Evolutionary conservation across 352 stramenopile genomes (phyloP), one percentile per base, ranked within the genome.

Genomic region (Pythium scleroteichum): DNA sequence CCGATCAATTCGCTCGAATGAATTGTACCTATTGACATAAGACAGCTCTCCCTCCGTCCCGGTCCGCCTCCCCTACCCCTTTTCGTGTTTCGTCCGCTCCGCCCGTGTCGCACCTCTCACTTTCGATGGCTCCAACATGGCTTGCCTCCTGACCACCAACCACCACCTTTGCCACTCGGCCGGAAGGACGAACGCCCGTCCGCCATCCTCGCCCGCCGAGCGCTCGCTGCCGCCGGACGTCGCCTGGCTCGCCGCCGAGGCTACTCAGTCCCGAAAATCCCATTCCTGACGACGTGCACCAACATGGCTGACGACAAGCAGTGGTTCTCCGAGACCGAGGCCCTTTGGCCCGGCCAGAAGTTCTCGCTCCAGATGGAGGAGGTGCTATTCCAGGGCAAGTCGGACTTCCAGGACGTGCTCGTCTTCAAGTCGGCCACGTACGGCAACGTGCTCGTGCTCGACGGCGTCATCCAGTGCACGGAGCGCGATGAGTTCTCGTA

Each of bases 391-490:
- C 87, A 95, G 38, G 96, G 92, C 59, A 97, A 98, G 78, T 98
- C 96, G 42, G 91, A 99, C 78, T 98, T 98, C 61, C 85, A 99
- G 62, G 97, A 99, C 75, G 87, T 99, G 50, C 84, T 99, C 22
- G 96, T 99, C n/a, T 99, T 99, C 81, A 88, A 99, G 73, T 98
- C 93, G n/a, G 72, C 83, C 44, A 97, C 92, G 38, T 99, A 99
- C 75, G 97, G 97, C 49, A 97, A 95, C 68, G 97, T 99, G 40
- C 85, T 99, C n/a, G 96, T 99, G 44, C 83, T 99, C 33, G 97
- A 99, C 77, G 97, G 97, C 50, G 96, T 99, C 47, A 99, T 99
- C 81, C 97, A 99, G 81, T 85, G 97, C 41, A 99, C 97, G 27
- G 97, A 99, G 73, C 82, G 95, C 32, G 97, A 99, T 69, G 97